These are phyloP conservation scores for Aspergillus pseudoglaucus DNA, from an alignment of 2,329 filamentous ascomycete species.

Conservation along the genomic window DNA sequence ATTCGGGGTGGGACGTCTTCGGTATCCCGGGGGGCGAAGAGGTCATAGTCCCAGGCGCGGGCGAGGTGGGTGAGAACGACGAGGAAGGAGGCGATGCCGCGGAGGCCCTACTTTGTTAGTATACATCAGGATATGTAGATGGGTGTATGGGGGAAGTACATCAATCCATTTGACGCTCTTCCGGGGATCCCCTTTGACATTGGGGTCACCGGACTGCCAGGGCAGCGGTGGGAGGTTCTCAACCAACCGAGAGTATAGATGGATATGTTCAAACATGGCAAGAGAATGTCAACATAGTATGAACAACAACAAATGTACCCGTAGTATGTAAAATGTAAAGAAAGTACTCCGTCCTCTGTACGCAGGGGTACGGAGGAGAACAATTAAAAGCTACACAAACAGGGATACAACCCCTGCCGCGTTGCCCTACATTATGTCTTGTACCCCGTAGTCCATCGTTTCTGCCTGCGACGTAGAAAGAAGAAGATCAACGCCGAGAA, in stretches of 20 bases:
- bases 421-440: not conserved
- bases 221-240: conserved; percentile 12
- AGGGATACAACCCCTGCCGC: no score
- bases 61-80: conserved; percentile 49
- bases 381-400: not conserved
- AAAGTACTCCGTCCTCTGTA: no score
- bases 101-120: conserved; percentile 37
- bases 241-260: conserved; percentile 13
- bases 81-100: conserved; percentile 48
- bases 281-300: not conserved
- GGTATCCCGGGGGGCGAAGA: conserved; percentile 45
- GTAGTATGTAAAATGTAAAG: no score
- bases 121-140: not conserved
- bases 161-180: conserved; percentile 54
- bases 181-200: conserved; percentile 25
- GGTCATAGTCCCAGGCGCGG: conserved; percentile 46
- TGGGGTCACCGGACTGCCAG: conserved; percentile 16
- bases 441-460: not conserved
- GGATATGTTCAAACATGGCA: not conserved
- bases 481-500: not conserved
- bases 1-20: conserved; percentile 39
- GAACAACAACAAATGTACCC: not conserved
- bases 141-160: conserved; percentile 36
- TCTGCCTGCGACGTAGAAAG: not conserved
- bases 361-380: no score